Conservation (phyloP, 2,329 filamentous ascomycete species). For the Exophiala lecanii-corni region DNA sequence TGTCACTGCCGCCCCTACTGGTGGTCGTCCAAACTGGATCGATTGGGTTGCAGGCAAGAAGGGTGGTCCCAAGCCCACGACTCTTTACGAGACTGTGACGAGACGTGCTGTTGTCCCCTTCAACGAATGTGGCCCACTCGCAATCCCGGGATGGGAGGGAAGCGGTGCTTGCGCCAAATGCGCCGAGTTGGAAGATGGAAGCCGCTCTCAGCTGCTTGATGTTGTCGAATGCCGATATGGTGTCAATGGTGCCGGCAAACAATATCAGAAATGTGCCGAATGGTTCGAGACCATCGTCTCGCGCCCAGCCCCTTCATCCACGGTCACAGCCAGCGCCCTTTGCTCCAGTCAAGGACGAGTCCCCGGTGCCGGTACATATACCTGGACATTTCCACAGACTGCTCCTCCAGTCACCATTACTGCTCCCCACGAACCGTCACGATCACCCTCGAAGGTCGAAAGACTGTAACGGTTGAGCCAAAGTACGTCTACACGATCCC, state of each 20-base stretch:
- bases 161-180: constrained; percentile 18
- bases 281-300: constrained; percentile 12
- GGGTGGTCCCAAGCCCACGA: neutral
- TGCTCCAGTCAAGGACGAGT: constrained; percentile 13
- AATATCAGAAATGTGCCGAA: constrained; percentile 10
- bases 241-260: constrained; percentile 5
- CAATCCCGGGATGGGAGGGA: constrained; percentile 15
- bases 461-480: constrained; percentile 1
- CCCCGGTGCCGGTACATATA: constrained; percentile 13
- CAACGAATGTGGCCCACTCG: constrained; percentile 13
- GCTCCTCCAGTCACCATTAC: constrained; percentile 12
- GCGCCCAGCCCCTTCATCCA: constrained; percentile 11
- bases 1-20: constrained; percentile 8
- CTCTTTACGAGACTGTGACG: constrained; percentile 12
- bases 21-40: constrained; percentile 2
- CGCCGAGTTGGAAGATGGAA: constrained; percentile 4
- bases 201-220: constrained; percentile 13
- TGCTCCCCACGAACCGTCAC: constrained; percentile 9
- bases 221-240: constrained; percentile 18
- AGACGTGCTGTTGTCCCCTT: constrained; percentile 14
- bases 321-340: constrained; percentile 8
- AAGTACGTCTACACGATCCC: constrained; percentile 6
- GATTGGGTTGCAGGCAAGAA: constrained; percentile 3
- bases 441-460: constrained; percentile 6
- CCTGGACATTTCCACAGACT: constrained; percentile 19